Percentiles rank a stretch among this genome's conserved stretches.
Evolutionary conservation across 805 yeast genomes (phyloP).

Genomic region (Wickerhamomyces canadensis): DNA sequence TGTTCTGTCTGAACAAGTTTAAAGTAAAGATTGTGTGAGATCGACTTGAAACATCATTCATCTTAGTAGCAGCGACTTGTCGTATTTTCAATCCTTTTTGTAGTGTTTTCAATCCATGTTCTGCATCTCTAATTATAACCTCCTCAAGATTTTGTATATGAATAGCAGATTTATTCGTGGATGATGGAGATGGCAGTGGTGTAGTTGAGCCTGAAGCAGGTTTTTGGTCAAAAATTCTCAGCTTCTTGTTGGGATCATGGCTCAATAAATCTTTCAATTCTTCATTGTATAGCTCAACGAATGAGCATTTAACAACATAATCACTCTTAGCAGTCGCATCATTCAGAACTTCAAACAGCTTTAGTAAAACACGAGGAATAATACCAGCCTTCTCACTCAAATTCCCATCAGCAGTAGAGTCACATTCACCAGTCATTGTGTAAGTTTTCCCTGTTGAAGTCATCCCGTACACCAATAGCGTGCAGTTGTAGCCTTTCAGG

Average conservation of each 20-base stretch:
- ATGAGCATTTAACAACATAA: constrained; percentile 68
- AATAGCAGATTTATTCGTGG: constrained; percentile 27
- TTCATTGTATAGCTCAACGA: constrained; percentile 83
- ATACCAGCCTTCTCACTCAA: constrained; percentile 53
- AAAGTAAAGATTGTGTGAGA: constrained; percentile 76
- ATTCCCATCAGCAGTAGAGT: constrained; percentile 23
- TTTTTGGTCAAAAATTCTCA: constrained; percentile 46
- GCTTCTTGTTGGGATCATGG: constrained; percentile 36
- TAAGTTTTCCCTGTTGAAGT: constrained; percentile 89
- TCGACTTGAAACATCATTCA: constrained; percentile 69
- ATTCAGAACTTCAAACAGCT: constrained; percentile 49
- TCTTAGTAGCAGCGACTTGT: constrained; percentile 66
- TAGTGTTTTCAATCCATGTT: constrained; percentile 51
- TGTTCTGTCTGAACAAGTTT: constrained; percentile 41
- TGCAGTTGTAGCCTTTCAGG: constrained; percentile 71
- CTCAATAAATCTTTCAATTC: constrained; percentile 69
- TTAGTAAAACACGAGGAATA: constrained; percentile 55
- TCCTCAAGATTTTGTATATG: constrained; percentile 64
- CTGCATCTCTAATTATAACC: constrained; percentile 45
- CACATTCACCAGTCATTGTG: constrained; percentile 69
- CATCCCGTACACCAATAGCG: constrained; percentile 86
- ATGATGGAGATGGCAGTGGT: constrained; percentile 2
- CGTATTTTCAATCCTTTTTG: constrained; percentile 53
- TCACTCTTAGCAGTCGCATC: constrained; percentile 34
- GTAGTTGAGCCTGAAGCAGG: constrained; percentile 1